Evolutionary conservation across 371 early-diverging fungal species (phyloP), one percentile per base, ranked within the genome.

Genomic region (Fennellomyces sp.): DNA sequence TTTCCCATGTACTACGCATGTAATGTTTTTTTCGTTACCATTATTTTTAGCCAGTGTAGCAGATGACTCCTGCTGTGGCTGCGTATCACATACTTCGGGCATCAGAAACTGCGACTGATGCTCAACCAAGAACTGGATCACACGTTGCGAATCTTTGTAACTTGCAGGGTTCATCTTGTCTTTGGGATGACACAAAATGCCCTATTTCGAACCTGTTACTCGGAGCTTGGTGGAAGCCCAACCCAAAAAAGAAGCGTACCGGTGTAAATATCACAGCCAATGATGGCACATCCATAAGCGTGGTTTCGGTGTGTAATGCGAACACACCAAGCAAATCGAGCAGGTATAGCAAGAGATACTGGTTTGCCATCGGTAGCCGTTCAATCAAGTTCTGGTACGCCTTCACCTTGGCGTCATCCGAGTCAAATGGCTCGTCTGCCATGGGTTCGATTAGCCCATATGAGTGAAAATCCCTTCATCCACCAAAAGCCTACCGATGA

Each of bases 261-360:
- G 88, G 88, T 38, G 84, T 75, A 68, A 88, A 86, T 19, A 85
- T 75, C 15, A 82, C 73, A 4, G 88, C 83, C 17, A 88, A 55
- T 33, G 82, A 80, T 5, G 73, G 68, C 2, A 73, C 58, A 53
- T 76, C 76, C 88, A 87, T 87, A 25, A 78, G 68, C 15, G 83
- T 85, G n/a, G 67, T 61, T 5, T 68, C 69, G 11, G 69, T 63
- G 45, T 77, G 69, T 10, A 70, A 53, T 11, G 81, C 76, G 51
- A 84, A 85, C 3, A 83, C 50, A 5, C 73, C 70, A 2, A 87
- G 60, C 36, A 87, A 56, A 57, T 88, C 85, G 17, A 88, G 61
- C 2, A 88, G 54, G 53, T 88, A 88, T 30, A 88, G 69, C 26
- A 88, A 63, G 4, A 88, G 65, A 45, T 81, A 77, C 29, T 84